A percentile compares a stretch with the other conserved stretches of the same genome.
These are phyloP conservation scores for Exserohilum rostratum DNA, from an alignment of 2,329 filamentous ascomycete species.

Conservation along the genomic window DNA sequence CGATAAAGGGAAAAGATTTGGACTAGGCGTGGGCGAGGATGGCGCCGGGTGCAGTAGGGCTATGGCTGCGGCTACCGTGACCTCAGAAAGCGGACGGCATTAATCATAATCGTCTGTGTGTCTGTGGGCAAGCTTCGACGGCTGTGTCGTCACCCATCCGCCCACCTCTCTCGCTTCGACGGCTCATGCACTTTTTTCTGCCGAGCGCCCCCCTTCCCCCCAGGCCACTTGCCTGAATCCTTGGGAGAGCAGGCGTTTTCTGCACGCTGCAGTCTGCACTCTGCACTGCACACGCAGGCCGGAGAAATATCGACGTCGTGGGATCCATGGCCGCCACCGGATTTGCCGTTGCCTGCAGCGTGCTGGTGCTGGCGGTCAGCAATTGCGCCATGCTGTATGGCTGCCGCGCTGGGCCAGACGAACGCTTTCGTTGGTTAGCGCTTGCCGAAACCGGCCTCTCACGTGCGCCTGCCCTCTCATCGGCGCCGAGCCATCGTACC, in stretches of 20 bases:
- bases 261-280: neutral
- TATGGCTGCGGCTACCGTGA: too few relatives aligned
- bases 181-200: slow-evolving; percentile 12
- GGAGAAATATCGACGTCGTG: neutral
- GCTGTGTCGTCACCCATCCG: slow-evolving; percentile 18
- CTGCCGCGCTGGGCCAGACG: neutral
- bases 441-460: neutral
- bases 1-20: slow-evolving; percentile 11
- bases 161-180: slow-evolving; percentile 36
- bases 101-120: too few relatives aligned
- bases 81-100: slow-evolving; percentile 44
- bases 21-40: slow-evolving; percentile 17
- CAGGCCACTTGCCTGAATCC: neutral
- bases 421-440: neutral
- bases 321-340: neutral
- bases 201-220: slow-evolving; percentile 1
- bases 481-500: neutral
- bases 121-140: too few relatives aligned
- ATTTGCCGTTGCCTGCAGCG: neutral
- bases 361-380: neutral
- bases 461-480: neutral
- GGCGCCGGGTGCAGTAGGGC: slow-evolving; percentile 29
- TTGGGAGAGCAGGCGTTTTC: neutral
- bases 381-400: slow-evolving; percentile 2
- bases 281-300: slow-evolving; percentile 3